Base-by-base conservation (phyloP, 2,329 filamentous ascomycete genomes). In the Nothophaeocryptopus gaeumannii region DNA sequence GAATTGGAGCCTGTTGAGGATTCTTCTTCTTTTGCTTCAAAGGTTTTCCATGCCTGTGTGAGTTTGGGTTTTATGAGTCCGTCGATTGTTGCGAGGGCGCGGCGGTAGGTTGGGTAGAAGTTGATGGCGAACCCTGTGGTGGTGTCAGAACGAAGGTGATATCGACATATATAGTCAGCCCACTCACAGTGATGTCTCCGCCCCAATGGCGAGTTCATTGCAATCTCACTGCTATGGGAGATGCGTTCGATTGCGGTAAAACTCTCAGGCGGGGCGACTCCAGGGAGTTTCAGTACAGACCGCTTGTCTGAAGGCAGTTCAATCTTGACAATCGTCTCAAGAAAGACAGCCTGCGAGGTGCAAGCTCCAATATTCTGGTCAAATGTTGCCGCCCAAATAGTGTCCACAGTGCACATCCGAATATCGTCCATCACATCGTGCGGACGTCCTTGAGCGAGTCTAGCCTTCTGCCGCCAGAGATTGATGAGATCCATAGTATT, bases 1-100 rank as follows among this genome's bases (percentile, higher is more conserved):
- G 62, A 59, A 13, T 33, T 35, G 12, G 36, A 12, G 33, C 20
- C 20, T n/a, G 7, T 26, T 26, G 20, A n/a, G n/a, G n/a, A n/a
- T n/a, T n/a, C n/a, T n/a, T 26, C 20, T 5, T 15, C 26, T 11
- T 16, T 32, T 12, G 36, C 32, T 30, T 42, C 20, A 12, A 43
- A 30, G 7, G 16, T 37, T 32, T 43, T 42, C 32, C 39, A 33
- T 5, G 46, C 46, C 14, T 49, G 13, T n/a, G 29, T 13, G n/a
- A 49, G 31, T 29, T 15, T 30, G 16, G 31, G 29, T 10, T 39
- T 15, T 32, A 49, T 13, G 2, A 49, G n/a, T n/a, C 38, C 29
- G 35, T 49, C 33, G 16, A 32, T 16, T 5, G 8, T 16, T 11
- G 5, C 30, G n/a, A 43, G 16, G 8, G 32, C 33, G 9, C 26